These are phyloP conservation scores for Rheum nobile DNA, from an alignment of 148 eudicot species.

Conservation along the genomic window DNA sequence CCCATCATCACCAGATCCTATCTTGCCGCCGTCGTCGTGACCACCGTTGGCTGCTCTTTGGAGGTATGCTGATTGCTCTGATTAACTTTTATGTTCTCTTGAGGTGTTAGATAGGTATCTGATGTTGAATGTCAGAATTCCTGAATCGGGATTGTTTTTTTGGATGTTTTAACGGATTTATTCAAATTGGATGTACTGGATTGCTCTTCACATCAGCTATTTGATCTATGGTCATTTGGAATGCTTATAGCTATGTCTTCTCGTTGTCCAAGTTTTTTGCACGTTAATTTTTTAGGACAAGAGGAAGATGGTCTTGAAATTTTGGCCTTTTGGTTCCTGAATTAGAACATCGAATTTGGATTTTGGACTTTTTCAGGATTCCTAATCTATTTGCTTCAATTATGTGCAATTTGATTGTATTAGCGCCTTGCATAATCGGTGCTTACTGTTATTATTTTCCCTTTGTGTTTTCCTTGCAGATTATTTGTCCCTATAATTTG, in stretches of 20 bases:
- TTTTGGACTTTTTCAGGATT: not conserved
- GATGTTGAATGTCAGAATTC: not conserved
- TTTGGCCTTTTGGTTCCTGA: not conserved
- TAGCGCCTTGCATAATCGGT: not conserved
- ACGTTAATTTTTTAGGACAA: too few species aligned
- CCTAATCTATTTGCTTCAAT: not conserved
- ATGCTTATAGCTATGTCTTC: too few species aligned
- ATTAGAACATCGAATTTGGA: not conserved
- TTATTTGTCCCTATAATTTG: constrained; percentile 68
- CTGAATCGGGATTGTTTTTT: not conserved
- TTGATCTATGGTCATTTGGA: not conserved
- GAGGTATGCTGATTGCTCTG: not conserved
- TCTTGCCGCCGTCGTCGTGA: too few species aligned
- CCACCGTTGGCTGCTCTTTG: too few species aligned
- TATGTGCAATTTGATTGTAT: too few species aligned
- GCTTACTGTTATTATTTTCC: not conserved
- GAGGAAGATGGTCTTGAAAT: not conserved
- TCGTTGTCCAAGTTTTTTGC: too few species aligned
- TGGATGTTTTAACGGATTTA: not conserved
- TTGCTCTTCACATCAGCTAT: not conserved
- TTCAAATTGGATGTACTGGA: not conserved
- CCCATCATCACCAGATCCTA: too few species aligned
- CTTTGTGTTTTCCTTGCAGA: too few species aligned
- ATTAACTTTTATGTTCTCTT: not conserved
- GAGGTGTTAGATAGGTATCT: not conserved